Evolutionary conservation across 129 eudicot species (phyloP).

Genomic region (Chrysanthemum makinoi): DNA sequence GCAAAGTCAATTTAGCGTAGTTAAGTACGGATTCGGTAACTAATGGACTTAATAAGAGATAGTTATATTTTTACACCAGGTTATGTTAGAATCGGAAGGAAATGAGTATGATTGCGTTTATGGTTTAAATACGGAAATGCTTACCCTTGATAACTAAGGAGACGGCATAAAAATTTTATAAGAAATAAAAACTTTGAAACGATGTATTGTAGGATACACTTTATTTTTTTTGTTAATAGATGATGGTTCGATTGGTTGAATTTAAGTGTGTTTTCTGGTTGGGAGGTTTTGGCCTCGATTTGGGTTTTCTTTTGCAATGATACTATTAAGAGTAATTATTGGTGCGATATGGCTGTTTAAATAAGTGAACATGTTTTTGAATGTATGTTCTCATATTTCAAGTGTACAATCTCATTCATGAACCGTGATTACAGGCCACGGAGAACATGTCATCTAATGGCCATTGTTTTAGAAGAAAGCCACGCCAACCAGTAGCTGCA

Average conservation of each 20-base stretch:
- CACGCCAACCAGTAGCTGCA: conserved; percentile 64
- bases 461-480: conserved; percentile 74
- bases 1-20: too few species aligned
- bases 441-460: conserved; percentile 60
- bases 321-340: too few species aligned
- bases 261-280: conserved; percentile 7
- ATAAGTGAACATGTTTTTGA: conserved; percentile 15
- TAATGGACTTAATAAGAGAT: too few species aligned
- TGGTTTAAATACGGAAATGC: conserved; percentile 2
- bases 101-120: not conserved
- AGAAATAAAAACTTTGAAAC: not conserved
- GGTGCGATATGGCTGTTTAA: too few species aligned
- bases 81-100: too few species aligned
- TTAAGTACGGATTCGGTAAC: too few species aligned
- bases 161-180: conserved; percentile 4
- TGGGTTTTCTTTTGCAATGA: too few species aligned
- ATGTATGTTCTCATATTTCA: conserved; percentile 18
- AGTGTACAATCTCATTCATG: not conserved
- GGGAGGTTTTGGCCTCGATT: conserved; percentile 18
- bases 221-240: not conserved
- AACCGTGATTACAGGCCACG: conserved; percentile 43
- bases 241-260: not conserved
- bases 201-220: not conserved
- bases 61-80: too few species aligned
- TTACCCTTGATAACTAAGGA: conserved; percentile 5